Evolutionary conservation across 1,284 basidiomycete species (phyloP), one percentile per base, ranked within the genome.

Genomic region (Irpex lacteus): DNA sequence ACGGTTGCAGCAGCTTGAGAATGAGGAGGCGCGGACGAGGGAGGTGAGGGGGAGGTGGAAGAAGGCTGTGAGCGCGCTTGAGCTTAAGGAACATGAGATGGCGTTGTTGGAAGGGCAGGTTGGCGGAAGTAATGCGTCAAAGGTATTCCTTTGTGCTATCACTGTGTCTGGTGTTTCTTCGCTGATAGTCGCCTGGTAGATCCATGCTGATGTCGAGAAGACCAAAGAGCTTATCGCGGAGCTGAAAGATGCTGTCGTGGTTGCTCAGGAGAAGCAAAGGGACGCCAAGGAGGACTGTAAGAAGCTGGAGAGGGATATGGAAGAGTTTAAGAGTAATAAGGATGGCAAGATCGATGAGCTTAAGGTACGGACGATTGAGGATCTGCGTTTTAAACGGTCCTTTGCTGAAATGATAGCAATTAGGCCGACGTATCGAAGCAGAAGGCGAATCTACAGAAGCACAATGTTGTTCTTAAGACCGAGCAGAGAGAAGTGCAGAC

Each of bases 311-410:
- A 91, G 90, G 72, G 98, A 99, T 75, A 98, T 99, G 95, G 88
- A 88, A 61, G 98, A 99, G 81, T 98, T 99, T 80, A 96, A 98
- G 81, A 91, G 95, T 76, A 96, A 99, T 81, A 98, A 98, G 76
- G 97, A 98, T 63, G 94, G 94, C 57, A 99, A 99, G 79, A 92
- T 96, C 62, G 92, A 92, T 50, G 92, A 98, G 75, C 87, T 99
- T 70, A 97, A 96, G 82, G 94, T 92, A 61, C 54, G 77, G 69
- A 52, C 40, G 1, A 8, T n/a, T 54, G 32, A 58, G 38, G 32
- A 32, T 59, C 38, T 44, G 60, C 26, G 40, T 26, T 38, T 19
- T n/a, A 47, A 61, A 1, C 65, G 37, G 37, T 57, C 37, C 13
- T 57, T 37, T 15, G 8, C 21, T 36, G 21, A 56, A 60, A 1